Conservation (phyloP, 768 basidiomycete genomes). For the Kwoniella pini region DNA sequence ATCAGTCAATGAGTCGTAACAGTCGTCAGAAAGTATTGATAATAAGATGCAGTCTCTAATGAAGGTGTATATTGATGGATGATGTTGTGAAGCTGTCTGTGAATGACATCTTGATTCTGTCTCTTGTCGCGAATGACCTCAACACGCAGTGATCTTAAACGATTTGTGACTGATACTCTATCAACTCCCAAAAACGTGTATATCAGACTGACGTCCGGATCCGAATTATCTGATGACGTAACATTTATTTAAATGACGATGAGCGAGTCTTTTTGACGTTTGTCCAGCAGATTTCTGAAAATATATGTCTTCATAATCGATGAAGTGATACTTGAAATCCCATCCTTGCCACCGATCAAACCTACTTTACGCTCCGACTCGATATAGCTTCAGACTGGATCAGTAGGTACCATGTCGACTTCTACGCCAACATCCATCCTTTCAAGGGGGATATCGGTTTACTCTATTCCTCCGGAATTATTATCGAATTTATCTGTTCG, state of each 20-base stretch:
- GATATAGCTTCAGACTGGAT: background rate
- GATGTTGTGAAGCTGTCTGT: background rate
- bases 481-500: conserved; percentile 71
- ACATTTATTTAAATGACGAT: background rate
- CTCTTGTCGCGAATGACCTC: too few relatives aligned
- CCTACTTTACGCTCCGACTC: background rate
- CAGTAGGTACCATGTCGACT: background rate
- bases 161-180: background rate
- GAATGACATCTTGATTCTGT: background rate
- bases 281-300: background rate
- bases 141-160: background rate
- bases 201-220: conserved; percentile 5
- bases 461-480: conserved; percentile 69
- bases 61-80: background rate
- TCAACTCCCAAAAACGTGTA: background rate
- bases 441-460: conserved; percentile 57
- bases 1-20: conserved; percentile 6
- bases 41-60: background rate
- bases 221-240: conserved; percentile 1
- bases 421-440: conserved; percentile 24
- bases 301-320: background rate
- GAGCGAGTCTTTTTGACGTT: conserved; percentile 2
- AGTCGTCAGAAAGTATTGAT: conserved; percentile 11
- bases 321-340: background rate
- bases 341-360: background rate